These are phyloP conservation scores for Yamadazyma blattariae DNA, from an alignment of 1,139 yeast species.

Conservation along the genomic window DNA sequence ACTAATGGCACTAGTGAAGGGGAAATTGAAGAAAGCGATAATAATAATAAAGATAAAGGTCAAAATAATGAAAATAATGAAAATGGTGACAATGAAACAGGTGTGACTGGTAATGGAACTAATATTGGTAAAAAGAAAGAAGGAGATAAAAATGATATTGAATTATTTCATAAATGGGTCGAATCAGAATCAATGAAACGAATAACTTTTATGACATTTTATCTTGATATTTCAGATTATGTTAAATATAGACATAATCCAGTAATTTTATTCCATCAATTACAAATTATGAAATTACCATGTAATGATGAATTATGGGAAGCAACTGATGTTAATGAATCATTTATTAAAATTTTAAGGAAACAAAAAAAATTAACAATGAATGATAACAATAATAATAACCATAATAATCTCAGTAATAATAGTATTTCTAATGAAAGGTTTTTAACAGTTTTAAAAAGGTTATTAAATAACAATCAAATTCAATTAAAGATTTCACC, in stretches of 20 bases:
- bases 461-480: conserved; percentile 22
- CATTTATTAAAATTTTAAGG: conserved; percentile 38
- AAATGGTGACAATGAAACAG: conserved; percentile 23
- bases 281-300: conserved; percentile 69
- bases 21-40: conserved; percentile 23
- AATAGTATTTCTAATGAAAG: conserved; percentile 23
- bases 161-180: conserved; percentile 55
- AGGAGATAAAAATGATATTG: conserved; percentile 18
- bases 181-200: conserved; percentile 77
- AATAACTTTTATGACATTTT: conserved; percentile 77
- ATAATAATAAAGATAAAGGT: not conserved
- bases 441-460: conserved; percentile 35
- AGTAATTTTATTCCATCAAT: conserved; percentile 65
- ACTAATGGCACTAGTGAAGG: conserved; percentile 22
- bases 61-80: conserved; percentile 20
- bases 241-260: conserved; percentile 75
- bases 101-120: conserved; percentile 20
- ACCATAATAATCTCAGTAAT: conserved; percentile 8
- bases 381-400: conserved; percentile 11
- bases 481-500: conserved; percentile 17
- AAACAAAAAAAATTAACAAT: conserved; percentile 30
- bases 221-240: conserved; percentile 75
- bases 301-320: conserved; percentile 77
- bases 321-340: conserved; percentile 36
- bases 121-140: not conserved